Conservation (phyloP, 2,329 filamentous ascomycete genomes). For the Uncinocarpus reesii region DNA sequence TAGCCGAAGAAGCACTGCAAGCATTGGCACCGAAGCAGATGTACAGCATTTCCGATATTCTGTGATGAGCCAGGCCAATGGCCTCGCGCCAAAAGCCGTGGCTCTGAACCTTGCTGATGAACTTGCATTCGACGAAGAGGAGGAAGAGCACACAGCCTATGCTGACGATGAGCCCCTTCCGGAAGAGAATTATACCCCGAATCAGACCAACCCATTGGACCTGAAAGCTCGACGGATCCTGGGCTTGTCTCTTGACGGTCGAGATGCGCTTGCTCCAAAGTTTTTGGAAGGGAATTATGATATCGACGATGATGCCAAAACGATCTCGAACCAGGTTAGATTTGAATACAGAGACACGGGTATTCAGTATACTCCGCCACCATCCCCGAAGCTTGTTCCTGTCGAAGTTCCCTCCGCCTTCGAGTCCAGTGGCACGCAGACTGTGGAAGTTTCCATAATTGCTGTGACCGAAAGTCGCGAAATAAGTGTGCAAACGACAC, state of each 20-base stretch:
- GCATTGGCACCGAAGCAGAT: constrained; percentile 42
- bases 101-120: constrained; percentile 82
- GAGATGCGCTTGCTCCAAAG: constrained; percentile 10
- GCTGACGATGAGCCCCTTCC: constrained; percentile 56
- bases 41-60: constrained; percentile 55
- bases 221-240: constrained; percentile 39
- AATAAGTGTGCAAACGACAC: too few species aligned
- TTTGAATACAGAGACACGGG: constrained; percentile 61
- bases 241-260: constrained; percentile 33
- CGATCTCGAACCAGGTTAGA: constrained; percentile 28
- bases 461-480: too few species aligned
- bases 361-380: constrained; percentile 72
- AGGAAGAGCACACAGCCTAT: constrained; percentile 47
- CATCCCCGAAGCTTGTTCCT: constrained; percentile 56
- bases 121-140: constrained; percentile 65
- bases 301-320: constrained; percentile 33
- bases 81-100: constrained; percentile 47
- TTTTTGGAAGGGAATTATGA: constrained; percentile 3
- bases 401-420: constrained; percentile 2
- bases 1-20: constrained; percentile 53
- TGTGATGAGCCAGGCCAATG: constrained; percentile 48
- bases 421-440: constrained; percentile 6
- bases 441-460: not conserved
- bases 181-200: constrained; percentile 31
- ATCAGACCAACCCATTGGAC: constrained; percentile 30